A percentile compares a stretch with the other conserved stretches of the same genome.
Conservation (phyloP, 2,329 filamentous ascomycete genomes). For the Talaromyces atroroseus region DNA sequence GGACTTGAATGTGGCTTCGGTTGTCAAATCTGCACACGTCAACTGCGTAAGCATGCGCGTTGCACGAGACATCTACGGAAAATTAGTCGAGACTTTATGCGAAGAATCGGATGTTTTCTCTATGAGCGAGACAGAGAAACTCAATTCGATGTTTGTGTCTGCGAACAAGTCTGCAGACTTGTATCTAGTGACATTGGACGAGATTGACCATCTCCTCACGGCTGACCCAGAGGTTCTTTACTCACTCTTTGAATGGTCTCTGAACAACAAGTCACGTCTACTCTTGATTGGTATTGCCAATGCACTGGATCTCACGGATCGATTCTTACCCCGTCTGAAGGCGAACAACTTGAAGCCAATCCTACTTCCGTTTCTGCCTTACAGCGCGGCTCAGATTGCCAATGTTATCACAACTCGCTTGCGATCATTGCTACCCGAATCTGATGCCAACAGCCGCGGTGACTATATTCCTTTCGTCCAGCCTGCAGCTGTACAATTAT, state of each 20-base stretch:
- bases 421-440: conserved; percentile 60
- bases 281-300: conserved; percentile 91
- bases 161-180: conserved; percentile 51
- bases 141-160: conserved; percentile 67
- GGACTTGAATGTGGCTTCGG: conserved; percentile 47
- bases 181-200: conserved; percentile 84
- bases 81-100: conserved; percentile 65
- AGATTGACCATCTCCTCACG: conserved; percentile 89
- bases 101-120: conserved; percentile 58
- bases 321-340: conserved; percentile 89
- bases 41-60: conserved; percentile 97
- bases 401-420: conserved; percentile 80
- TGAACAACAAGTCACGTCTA: conserved; percentile 72
- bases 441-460: conserved; percentile 34
- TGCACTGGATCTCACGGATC: conserved; percentile 88
- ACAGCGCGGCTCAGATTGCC: conserved; percentile 81
- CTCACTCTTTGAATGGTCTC: conserved; percentile 92
- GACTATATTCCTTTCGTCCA: conserved; percentile 82
- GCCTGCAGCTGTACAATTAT: conserved; percentile 87
- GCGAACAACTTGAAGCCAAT: conserved; percentile 85
- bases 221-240: conserved; percentile 86
- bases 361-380: conserved; percentile 86
- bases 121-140: conserved; percentile 59
- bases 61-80: conserved; percentile 77
- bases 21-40: conserved; percentile 68